Conservation (phyloP, 192 early-diverging fungal genomes). For the Ambispora gerdemannii region DNA sequence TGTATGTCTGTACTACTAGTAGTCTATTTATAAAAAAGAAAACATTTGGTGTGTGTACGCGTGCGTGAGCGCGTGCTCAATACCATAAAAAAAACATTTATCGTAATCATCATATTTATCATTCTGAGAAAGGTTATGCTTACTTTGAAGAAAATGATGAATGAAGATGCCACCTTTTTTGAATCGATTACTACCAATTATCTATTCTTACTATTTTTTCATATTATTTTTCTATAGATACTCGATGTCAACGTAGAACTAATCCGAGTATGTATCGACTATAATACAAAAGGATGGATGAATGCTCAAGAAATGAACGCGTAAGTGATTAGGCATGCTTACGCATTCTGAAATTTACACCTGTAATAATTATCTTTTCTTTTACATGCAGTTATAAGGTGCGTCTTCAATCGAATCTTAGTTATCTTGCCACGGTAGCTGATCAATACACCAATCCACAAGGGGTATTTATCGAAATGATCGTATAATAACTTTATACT, state of each 20-base stretch:
- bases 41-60: no score
- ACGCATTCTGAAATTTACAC: neutral
- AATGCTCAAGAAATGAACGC: constrained; percentile 1
- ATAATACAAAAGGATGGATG: neutral
- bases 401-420: constrained; percentile 23
- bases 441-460: constrained; percentile 25
- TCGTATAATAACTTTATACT: neutral
- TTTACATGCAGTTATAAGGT: constrained; percentile 10
- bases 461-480: constrained; percentile 17
- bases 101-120: neutral
- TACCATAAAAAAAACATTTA: no score
- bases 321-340: constrained; percentile 6
- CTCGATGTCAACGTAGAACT: constrained; percentile 26
- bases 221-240: constrained; percentile 4
- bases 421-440: constrained; percentile 25
- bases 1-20: neutral
- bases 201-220: neutral
- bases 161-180: neutral
- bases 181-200: neutral
- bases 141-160: neutral
- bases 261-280: constrained; percentile 30
- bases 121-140: neutral
- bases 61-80: no score
- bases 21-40: neutral
- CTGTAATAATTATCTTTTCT: neutral